phyloP scores from a whole-genome alignment of 1,284 basidiomycete species.

The Pyrrhoderma noxium region DNA sequence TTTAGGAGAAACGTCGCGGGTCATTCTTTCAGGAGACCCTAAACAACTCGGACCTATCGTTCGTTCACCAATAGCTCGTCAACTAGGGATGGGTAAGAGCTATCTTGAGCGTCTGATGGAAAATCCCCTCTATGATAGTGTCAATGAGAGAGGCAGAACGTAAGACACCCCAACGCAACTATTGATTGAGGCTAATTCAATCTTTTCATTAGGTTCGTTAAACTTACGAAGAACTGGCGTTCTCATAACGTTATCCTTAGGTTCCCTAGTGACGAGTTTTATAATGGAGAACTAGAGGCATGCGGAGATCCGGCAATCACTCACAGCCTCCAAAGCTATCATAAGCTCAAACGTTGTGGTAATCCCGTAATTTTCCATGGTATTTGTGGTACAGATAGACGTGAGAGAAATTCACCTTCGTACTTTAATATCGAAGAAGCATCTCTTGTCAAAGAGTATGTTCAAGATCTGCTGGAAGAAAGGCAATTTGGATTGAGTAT shows the following conservation, averaged over 20 bases:
- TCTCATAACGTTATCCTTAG: constrained; percentile 49
- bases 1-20: constrained; percentile 43
- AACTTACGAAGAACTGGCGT: constrained; percentile 50
- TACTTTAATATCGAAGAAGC: constrained; percentile 43
- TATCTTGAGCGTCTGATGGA: constrained; percentile 53
- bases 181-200: neutral
- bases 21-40: constrained; percentile 54
- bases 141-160: constrained; percentile 34
- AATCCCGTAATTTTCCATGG: constrained; percentile 41
- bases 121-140: constrained; percentile 37
- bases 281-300: constrained; percentile 40
- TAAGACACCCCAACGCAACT: constrained; percentile 24
- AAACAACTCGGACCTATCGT: constrained; percentile 60
- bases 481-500: constrained; percentile 28
- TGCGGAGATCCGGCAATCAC: constrained; percentile 33
- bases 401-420: constrained; percentile 39
- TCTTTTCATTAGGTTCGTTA: constrained; percentile 33
- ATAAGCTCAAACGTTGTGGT: constrained; percentile 22
- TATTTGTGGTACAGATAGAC: constrained; percentile 36
- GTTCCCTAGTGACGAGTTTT: constrained; percentile 53
- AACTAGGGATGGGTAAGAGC: constrained; percentile 45
- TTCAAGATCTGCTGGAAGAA: constrained; percentile 28
- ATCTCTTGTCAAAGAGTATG: constrained; percentile 34
- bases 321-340: constrained; percentile 17
- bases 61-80: constrained; percentile 40